Evolutionary conservation across 306 rosid genomes (phyloP).

Genomic region (Vigna mungo): DNA sequence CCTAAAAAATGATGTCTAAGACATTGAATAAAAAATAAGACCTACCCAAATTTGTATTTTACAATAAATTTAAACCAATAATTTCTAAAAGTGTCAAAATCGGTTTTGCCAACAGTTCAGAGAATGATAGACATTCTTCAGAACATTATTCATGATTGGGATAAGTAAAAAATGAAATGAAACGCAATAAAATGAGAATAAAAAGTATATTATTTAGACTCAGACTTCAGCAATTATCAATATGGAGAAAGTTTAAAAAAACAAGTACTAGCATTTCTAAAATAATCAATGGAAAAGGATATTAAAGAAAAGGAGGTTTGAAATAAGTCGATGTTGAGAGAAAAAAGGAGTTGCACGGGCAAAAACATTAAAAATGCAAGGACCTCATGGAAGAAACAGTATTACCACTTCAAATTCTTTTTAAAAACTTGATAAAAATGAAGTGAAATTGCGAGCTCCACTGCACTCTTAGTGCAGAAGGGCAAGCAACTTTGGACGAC

Average conservation of each 20-base stretch:
- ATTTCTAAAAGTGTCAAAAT: background rate
- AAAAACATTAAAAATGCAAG: background rate
- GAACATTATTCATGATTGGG: background rate
- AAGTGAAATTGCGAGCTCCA: slow-evolving; percentile 14
- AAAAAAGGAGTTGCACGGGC: background rate
- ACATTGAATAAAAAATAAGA: too few species aligned
- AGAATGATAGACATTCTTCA: background rate
- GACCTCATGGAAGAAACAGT: background rate
- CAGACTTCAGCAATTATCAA: background rate
- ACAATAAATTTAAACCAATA: background rate
- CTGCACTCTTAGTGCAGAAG: slow-evolving; percentile 21
- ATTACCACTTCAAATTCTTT: background rate
- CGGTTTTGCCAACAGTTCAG: background rate
- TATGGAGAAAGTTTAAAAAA: too few species aligned
- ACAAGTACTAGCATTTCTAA: background rate
- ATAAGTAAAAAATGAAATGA: background rate
- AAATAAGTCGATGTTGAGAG: background rate
- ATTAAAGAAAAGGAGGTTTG: background rate
- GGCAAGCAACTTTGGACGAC: background rate
- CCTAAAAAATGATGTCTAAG: background rate
- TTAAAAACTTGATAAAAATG: background rate
- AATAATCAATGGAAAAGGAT: background rate
- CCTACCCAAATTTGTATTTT: background rate
- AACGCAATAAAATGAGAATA: background rate
- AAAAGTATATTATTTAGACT: background rate